These are phyloP conservation scores for Carex pumila DNA, from an alignment of 176 grass and related monocot species.

Conservation along the genomic window DNA sequence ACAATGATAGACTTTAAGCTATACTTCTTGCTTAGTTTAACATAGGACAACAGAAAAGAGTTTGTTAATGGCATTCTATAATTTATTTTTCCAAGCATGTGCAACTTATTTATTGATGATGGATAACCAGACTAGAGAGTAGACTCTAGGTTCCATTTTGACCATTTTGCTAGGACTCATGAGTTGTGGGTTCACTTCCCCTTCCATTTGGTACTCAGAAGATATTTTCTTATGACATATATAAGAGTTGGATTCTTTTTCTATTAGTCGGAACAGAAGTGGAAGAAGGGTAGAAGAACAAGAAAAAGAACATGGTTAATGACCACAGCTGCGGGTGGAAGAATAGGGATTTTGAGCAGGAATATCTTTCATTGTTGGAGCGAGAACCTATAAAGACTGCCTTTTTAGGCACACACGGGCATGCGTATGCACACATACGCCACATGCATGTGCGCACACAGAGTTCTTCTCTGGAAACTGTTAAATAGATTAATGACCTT, in stretches of 20 bases:
- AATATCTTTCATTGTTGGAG: neutral
- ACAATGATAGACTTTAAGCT: neutral
- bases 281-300: neutral
- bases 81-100: neutral
- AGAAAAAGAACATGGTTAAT: neutral
- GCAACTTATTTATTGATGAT: neutral
- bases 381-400: neutral
- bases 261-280: neutral
- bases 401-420: neutral
- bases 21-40: neutral
- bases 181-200: neutral
- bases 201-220: neutral
- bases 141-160: neutral
- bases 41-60: neutral
- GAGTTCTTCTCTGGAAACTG: neutral
- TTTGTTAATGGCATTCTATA: neutral
- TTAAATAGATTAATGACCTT: neutral
- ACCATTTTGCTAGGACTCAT: neutral
- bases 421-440: too few relatives aligned
- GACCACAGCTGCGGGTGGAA: neutral
- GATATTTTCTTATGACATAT: neutral
- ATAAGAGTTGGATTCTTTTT: neutral
- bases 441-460: too few relatives aligned
- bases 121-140: neutral
- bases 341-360: neutral